These are phyloP conservation scores for Zostera marina DNA, from an alignment of 116 monocot genomes.

Conservation along the genomic window DNA sequence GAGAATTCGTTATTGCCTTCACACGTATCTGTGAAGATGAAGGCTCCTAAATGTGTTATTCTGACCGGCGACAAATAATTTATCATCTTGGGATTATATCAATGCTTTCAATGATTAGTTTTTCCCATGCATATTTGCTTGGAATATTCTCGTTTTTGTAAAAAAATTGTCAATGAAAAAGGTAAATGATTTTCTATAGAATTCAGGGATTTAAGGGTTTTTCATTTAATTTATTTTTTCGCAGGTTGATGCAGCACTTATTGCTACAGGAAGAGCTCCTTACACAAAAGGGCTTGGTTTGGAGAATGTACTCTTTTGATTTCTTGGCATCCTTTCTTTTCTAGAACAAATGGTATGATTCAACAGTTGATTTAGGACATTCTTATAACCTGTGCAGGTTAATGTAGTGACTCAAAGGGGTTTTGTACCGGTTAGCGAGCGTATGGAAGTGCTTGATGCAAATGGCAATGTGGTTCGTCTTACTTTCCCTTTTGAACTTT, in stretches of 20 bases:
- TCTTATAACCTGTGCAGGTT: conserved; percentile 30
- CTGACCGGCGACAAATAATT: no score
- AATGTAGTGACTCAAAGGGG: conserved; percentile 82
- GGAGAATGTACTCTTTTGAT: conserved; percentile 50
- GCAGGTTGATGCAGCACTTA: conserved; percentile 98
- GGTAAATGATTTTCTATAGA: background rate
- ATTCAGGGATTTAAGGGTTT: background rate
- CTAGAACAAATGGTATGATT: background rate
- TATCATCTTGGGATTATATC: no score
- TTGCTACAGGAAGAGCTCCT: conserved; percentile 95
- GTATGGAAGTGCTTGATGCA: conserved; percentile 76
- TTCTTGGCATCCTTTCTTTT: background rate
- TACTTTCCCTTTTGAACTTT: background rate
- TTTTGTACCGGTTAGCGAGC: conserved; percentile 87
- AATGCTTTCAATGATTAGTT: no score
- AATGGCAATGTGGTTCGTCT: conserved; percentile 55
- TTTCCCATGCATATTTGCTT: background rate
- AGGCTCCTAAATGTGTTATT: no score
- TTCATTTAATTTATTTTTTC: conserved; percentile 2
- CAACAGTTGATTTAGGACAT: background rate
- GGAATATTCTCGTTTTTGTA: background rate
- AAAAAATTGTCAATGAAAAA: background rate
- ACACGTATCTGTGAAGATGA: no score
- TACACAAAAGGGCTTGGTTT: conserved; percentile 95
- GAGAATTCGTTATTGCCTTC: no score